Evolutionary conservation across 805 yeast species (phyloP), one percentile per base, ranked within the genome.

Genomic region (Saccharomycopsis capsularis): DNA sequence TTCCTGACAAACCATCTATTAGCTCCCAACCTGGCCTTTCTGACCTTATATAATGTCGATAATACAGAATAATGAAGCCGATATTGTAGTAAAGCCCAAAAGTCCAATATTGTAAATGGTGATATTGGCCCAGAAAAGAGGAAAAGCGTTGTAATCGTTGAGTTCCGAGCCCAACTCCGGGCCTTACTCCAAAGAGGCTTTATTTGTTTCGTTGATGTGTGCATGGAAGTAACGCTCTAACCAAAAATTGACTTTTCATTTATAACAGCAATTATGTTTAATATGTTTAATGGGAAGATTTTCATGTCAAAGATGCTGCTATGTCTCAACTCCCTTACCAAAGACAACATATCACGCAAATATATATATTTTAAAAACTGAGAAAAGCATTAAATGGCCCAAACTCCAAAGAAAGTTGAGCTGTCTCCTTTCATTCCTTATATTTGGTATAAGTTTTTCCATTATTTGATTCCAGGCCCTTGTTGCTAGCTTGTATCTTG

Each of bases 331-430:
- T 63, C 63, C 44, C 54, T 54, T 2, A 61, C 55, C 22, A 64
- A 46, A 3, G 63, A 55, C 16, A 65, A 39, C 4, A 62, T 50
- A 3, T 70, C 70, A 54, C 65, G 68, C 1, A 67, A 51, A 16
- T 57, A 29, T 9, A 29, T 29, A 13, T 29, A 29, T 9, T 13
- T 7, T 29, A 13, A 29, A 29, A 29, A 29, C 13, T 29, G 32
- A 29, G 32, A 29, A 13, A 29, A 29, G 13, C 63, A 64, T 61
- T 40, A 66, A 51, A 23, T 63, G 48, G 46, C 63, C 53, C 32
- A 66, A 47, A 40, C 64, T 57, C 60, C 64, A 68, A 15, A 66
- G 49, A 41, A 67, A 61, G 37, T 62, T 61, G 1, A 70, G 71
- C 71, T 70, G 66, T 36, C 54, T 54, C 1, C 61, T 60, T 42